These are phyloP conservation scores for Teratosphaeria zuluensis DNA, from an alignment of 2,329 filamentous ascomycete genomes.

Conservation along the genomic window DNA sequence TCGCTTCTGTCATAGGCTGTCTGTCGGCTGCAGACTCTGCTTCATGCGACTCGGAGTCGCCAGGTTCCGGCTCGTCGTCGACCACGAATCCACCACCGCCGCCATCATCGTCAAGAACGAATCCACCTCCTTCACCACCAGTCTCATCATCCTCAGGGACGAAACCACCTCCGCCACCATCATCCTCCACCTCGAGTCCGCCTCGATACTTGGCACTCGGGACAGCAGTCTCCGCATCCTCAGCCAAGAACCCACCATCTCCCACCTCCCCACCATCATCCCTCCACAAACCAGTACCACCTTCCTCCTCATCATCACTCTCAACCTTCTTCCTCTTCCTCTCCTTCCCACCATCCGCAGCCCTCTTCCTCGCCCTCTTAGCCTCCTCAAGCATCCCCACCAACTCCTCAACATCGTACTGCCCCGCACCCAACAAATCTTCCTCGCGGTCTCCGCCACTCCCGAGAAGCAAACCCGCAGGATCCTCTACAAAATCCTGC, in stretches of 20 bases:
- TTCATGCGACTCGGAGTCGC: neutral
- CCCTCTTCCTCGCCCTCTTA: neutral
- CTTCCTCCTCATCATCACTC: conserved; percentile 5
- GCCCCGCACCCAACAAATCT: conserved; percentile 16
- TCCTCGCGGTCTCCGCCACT: conserved; percentile 25
- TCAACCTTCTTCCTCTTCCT: conserved; percentile 1
- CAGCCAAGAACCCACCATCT: conserved; percentile 23
- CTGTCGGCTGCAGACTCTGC: too few species aligned
- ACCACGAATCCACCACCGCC: conserved; percentile 9
- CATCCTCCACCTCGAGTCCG: conserved; percentile 4
- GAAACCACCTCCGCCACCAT: conserved; percentile 2
- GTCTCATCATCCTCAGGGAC: conserved; percentile 1
- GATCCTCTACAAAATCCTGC: conserved; percentile 6
- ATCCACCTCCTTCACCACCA: conserved; percentile 8
- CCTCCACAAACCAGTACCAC: neutral
- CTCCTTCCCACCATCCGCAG: neutral
- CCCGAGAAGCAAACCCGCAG: neutral
- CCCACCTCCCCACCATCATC: conserved; percentile 8
- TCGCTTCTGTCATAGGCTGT: neutral
- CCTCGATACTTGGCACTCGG: neutral
- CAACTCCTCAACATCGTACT: conserved; percentile 8
- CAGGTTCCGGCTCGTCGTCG: neutral
- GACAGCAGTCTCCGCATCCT: conserved; percentile 10
- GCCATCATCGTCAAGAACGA: conserved; percentile 5
- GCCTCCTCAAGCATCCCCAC: neutral